Evolutionary conservation across 805 yeast genomes (phyloP).

Genomic region (Metschnikowia anglica): DNA sequence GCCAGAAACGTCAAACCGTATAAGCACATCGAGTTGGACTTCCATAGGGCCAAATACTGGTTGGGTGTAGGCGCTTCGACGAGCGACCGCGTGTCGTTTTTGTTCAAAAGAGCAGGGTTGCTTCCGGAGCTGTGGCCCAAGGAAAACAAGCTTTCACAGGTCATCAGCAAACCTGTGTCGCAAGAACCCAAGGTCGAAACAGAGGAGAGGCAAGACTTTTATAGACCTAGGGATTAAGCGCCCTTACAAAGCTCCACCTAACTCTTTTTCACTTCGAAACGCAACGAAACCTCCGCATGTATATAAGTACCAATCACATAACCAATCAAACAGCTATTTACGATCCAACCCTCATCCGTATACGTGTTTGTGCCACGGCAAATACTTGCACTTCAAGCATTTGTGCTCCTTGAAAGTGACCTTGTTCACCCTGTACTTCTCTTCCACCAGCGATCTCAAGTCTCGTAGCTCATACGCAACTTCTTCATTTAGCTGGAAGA

Average conservation of each 20-base stretch:
- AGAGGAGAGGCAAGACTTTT: slow-evolving; percentile 35
- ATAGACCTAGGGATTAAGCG: slow-evolving; percentile 32
- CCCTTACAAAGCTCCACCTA: too few relatives aligned
- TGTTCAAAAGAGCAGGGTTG: slow-evolving; percentile 77
- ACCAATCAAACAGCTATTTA: slow-evolving; percentile 5
- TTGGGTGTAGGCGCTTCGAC: slow-evolving; percentile 97
- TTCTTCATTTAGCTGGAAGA: slow-evolving; percentile 16
- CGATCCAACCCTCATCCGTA: slow-evolving; percentile 1
- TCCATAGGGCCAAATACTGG: slow-evolving; percentile 92
- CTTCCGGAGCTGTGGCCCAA: slow-evolving; percentile 60
- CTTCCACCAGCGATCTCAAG: slow-evolving; percentile 14
- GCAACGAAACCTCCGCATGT: slow-evolving; percentile 5
- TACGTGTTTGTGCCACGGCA: slow-evolving; percentile 19
- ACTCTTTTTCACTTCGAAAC: slow-evolving; percentile 3
- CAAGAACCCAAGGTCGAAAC: slow-evolving; percentile 25
- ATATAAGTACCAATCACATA: slow-evolving; percentile 9
- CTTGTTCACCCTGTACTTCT: slow-evolving; percentile 10
- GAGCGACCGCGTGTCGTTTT: slow-evolving; percentile 70
- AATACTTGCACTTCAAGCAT: slow-evolving; percentile 18
- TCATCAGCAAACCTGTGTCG: slow-evolving; percentile 30
- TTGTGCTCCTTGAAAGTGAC: slow-evolving; percentile 14
- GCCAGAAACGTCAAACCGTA: slow-evolving; percentile 57
- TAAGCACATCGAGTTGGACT: slow-evolving; percentile 82
- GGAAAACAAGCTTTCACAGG: slow-evolving; percentile 38
- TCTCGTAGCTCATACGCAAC: slow-evolving; percentile 18